Conservation (phyloP, 1,139 yeast species). For the Spathaspora jeffriesii region DNA sequence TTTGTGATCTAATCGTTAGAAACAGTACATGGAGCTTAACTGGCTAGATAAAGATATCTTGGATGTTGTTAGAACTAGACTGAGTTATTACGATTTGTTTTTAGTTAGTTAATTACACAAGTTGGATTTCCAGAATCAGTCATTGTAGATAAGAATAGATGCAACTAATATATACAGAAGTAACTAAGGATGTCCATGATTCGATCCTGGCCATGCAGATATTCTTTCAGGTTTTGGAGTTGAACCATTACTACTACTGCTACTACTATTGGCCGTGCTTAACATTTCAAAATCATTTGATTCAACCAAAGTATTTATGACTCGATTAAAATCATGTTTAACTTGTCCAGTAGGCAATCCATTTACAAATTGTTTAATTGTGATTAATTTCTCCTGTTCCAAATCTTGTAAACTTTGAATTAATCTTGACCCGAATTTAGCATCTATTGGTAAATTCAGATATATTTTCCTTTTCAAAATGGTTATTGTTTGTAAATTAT, state of each 20-base stretch:
- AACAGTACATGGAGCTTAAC: too few relatives aligned
- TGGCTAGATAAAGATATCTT: too few relatives aligned
- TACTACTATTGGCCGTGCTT: conserved; percentile 17
- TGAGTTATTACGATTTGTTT: too few relatives aligned
- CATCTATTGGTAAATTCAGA: conserved; percentile 54
- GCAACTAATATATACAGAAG: too few relatives aligned
- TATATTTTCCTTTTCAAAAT: conserved; percentile 43
- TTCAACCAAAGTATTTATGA: conserved; percentile 10
- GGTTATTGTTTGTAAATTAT: conserved; percentile 33
- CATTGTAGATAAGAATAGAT: too few relatives aligned
- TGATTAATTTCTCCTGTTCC: conserved; percentile 34
- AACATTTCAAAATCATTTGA: conserved; percentile 19
- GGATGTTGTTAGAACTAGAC: too few relatives aligned
- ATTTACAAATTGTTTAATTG: conserved; percentile 13
- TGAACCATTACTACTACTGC: conserved; percentile 21
- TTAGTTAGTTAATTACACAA: too few relatives aligned
- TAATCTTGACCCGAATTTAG: conserved; percentile 50
- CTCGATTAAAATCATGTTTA: conserved; percentile 8
- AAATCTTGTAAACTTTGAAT: conserved; percentile 45
- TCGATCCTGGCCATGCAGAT: conserved; percentile 70
- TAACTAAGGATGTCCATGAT: conserved; percentile 60
- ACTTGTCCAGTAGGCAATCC: conserved; percentile 7
- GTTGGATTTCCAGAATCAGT: too few relatives aligned
- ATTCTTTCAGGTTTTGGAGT: conserved; percentile 43
- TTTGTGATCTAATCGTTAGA: too few relatives aligned